These are phyloP conservation scores for Tylopilus sp. DNA, from an alignment of 768 basidiomycete genomes.

Conservation along the genomic window DNA sequence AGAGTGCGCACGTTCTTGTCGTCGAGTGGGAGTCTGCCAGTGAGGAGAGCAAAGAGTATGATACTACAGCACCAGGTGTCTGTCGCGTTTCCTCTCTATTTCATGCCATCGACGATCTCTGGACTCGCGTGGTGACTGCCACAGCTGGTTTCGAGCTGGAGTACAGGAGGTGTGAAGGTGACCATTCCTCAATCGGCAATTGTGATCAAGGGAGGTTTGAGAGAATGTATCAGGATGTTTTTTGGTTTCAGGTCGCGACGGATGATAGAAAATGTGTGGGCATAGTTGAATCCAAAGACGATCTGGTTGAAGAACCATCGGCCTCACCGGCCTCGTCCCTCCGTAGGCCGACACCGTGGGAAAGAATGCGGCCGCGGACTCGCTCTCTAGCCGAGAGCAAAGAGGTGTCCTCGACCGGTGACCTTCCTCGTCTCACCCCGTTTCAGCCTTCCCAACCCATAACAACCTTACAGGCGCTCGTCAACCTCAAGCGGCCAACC, in stretches of 20 bases:
- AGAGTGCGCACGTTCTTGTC: conserved; percentile 77
- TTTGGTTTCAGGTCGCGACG: conserved; percentile 95
- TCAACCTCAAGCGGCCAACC: conserved; percentile 90
- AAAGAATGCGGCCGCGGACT: conserved; percentile 62
- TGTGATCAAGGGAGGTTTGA: too few relatives aligned
- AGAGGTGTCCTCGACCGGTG: conserved; percentile 46
- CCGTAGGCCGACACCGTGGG: conserved; percentile 65
- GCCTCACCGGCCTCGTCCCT: conserved; percentile 65
- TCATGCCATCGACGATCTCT: conserved; percentile 79
- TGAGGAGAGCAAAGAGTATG: conserved; percentile 86
- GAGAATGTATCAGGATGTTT: conserved; percentile 87
- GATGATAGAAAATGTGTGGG: conserved; percentile 90
- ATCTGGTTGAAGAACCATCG: conserved; percentile 95
- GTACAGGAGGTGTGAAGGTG: too few relatives aligned
- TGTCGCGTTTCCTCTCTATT: conserved; percentile 82
- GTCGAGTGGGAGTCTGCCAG: conserved; percentile 89
- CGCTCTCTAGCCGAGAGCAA: conserved; percentile 80
- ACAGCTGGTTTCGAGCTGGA: too few relatives aligned
- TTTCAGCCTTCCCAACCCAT: conserved; percentile 74
- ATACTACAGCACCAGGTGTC: conserved; percentile 98
- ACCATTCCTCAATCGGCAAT: conserved; percentile 98
- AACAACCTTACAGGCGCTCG: conserved; percentile 89
- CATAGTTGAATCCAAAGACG: conserved; percentile 87
- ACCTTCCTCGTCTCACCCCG: background rate
- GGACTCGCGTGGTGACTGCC: conserved; percentile 95